A percentile compares a stretch with the other conserved stretches of the same genome.
Evolutionary conservation across 306 rosid species (phyloP).

Genomic region (Sesbania bispinosa): DNA sequence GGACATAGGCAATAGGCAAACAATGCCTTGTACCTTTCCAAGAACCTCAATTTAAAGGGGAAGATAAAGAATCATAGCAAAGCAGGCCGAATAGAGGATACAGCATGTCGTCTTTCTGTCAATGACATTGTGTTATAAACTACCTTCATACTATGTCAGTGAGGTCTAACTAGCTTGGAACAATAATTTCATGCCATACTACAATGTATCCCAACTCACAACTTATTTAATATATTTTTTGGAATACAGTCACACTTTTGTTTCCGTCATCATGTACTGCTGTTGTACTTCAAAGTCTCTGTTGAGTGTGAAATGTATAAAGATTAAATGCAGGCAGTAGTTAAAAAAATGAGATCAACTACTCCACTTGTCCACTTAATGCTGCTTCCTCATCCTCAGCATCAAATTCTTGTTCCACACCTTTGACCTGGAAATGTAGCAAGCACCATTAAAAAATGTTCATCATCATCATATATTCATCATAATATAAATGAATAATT

Average conservation of each 20-base stretch:
- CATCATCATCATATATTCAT: neutral
- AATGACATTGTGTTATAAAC: conserved; percentile 2
- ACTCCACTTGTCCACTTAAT: conserved; percentile 50
- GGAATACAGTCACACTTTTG: conserved; percentile 7
- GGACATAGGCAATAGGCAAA: neutral
- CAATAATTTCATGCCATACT: conserved; percentile 9
- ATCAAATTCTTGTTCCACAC: conserved; percentile 86
- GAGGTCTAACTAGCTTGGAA: conserved; percentile 27
- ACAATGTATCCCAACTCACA: conserved; percentile 7
- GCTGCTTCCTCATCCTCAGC: conserved; percentile 63
- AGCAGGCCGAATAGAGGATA: neutral
- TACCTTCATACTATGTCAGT: conserved; percentile 1
- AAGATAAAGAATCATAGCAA: conserved; percentile 16
- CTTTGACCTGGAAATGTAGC: conserved; percentile 66
- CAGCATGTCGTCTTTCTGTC: neutral
- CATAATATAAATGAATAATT: neutral
- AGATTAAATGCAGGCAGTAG: too few species aligned
- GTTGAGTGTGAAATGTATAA: too few species aligned
- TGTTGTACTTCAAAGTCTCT: too few species aligned
- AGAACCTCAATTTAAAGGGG: too few species aligned
- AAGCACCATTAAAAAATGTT: conserved; percentile 6
- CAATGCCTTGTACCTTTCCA: neutral
- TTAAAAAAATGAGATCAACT: too few species aligned
- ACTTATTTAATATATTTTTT: conserved; percentile 10
- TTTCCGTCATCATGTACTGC: conserved; percentile 33